Conservation (phyloP, 2,329 filamentous ascomycete species). For the Aspergillus arachidicola region DNA sequence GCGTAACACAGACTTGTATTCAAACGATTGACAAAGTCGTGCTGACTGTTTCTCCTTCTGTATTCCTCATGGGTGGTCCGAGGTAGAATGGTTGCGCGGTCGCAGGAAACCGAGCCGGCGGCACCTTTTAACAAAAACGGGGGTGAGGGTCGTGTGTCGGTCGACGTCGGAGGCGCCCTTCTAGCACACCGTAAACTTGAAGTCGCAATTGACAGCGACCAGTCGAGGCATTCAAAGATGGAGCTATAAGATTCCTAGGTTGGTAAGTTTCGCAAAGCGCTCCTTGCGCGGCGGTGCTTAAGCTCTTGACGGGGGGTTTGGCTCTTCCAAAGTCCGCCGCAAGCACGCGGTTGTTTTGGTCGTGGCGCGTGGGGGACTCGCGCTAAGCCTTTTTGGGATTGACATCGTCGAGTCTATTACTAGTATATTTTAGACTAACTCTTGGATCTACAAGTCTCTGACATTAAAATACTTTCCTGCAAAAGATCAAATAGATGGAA, state of each 20-base stretch:
- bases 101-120: slow-evolving; percentile 6
- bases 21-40: not conserved
- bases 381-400: slow-evolving; percentile 37
- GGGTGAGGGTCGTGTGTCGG: slow-evolving; percentile 10
- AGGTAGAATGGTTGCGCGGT: slow-evolving; percentile 6
- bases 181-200: slow-evolving; percentile 8
- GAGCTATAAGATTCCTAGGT: not conserved
- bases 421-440: not conserved
- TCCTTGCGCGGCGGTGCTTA: slow-evolving; percentile 23
- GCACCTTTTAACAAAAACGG: slow-evolving; percentile 6
- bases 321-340: slow-evolving; percentile 21
- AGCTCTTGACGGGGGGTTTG: slow-evolving; percentile 22
- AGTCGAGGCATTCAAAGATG: not conserved
- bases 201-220: slow-evolving; percentile 16
- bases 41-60: not conserved
- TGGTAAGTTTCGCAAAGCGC: slow-evolving; percentile 11
- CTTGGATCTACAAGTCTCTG: not conserved
- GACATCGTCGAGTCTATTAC: not conserved
- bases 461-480: not conserved
- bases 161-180: slow-evolving; percentile 15
- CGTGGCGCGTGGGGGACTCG: slow-evolving; percentile 37
- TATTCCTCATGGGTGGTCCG: not conserved
- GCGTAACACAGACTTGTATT: not conserved
- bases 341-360: slow-evolving; percentile 46
- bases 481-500: not conserved